These are phyloP conservation scores for Trichothecium roseum DNA, from an alignment of 2,329 filamentous ascomycete genomes.

Conservation along the genomic window DNA sequence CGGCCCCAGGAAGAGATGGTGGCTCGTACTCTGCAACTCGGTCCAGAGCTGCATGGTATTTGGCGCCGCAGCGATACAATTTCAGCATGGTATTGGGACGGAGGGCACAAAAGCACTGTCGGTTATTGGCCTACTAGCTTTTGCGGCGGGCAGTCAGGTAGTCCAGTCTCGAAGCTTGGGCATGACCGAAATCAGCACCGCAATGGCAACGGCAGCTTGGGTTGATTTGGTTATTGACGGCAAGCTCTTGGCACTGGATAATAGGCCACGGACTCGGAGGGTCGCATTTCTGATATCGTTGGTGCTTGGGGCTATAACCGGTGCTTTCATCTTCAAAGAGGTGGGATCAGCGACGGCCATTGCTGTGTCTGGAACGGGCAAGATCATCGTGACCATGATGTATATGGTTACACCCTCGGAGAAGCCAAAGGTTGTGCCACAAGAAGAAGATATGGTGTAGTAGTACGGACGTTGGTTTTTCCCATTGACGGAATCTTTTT, in stretches of 20 bases:
- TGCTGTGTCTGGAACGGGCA: constrained; percentile 32
- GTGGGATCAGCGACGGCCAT: constrained; percentile 32
- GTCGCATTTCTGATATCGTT: constrained; percentile 37
- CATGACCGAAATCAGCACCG: constrained; percentile 52
- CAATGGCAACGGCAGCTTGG: constrained; percentile 55
- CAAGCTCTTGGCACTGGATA: constrained; percentile 32
- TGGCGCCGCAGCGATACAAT: constrained; percentile 37
- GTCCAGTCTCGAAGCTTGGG: constrained; percentile 42
- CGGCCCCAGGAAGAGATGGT: constrained; percentile 38
- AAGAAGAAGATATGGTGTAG: neutral
- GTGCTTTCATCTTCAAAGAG: constrained; percentile 36
- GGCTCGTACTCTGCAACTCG: constrained; percentile 43
- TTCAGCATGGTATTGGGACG: constrained; percentile 22
- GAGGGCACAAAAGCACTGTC: constrained; percentile 27
- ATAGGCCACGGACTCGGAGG: constrained; percentile 38
- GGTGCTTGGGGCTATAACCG: constrained; percentile 36
- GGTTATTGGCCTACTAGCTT: constrained; percentile 40
- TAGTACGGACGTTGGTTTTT: too few relatives aligned
- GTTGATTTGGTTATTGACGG: constrained; percentile 48
- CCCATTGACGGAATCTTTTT: too few relatives aligned
- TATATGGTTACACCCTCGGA: constrained; percentile 31
- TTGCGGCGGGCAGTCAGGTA: constrained; percentile 47
- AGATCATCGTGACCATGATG: constrained; percentile 32
- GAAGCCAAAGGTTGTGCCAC: constrained; percentile 1
- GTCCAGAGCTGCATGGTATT: constrained; percentile 46